Conservation (phyloP, 352 stramenopile species). For the Globisporangium spiculum region DNA sequence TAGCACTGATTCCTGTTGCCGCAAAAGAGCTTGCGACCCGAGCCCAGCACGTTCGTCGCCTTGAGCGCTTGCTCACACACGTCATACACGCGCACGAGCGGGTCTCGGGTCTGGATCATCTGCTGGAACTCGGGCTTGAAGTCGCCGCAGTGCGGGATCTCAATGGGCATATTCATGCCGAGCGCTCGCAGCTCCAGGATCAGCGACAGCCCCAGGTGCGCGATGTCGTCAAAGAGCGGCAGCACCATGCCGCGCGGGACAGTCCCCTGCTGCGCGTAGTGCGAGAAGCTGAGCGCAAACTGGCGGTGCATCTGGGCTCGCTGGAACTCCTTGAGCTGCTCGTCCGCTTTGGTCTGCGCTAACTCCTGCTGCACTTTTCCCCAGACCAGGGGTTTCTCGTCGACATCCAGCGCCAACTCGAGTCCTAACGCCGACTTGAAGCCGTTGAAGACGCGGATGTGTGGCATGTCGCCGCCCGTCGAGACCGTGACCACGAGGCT, state of each 20-base stretch:
- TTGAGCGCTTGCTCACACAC: slow-evolving; percentile 44
- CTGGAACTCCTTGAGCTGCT: background rate
- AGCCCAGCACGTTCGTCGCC: slow-evolving; percentile 26
- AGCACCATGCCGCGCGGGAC: slow-evolving; percentile 50
- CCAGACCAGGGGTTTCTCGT: background rate
- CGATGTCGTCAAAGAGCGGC: slow-evolving; percentile 64
- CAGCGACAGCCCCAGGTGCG: slow-evolving; percentile 51
- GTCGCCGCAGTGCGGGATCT: slow-evolving; percentile 68
- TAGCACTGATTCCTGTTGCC: slow-evolving; percentile 37
- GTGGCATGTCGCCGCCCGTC: background rate
- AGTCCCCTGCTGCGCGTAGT: slow-evolving; percentile 25
- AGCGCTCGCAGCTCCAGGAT: slow-evolving; percentile 60
- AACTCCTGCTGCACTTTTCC: background rate
- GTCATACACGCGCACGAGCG: slow-evolving; percentile 65
- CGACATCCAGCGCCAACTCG: slow-evolving; percentile 6
- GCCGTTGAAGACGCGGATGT: slow-evolving; percentile 6
- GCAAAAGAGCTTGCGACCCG: slow-evolving; percentile 47
- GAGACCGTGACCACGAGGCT: slow-evolving; percentile 13
- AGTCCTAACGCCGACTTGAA: slow-evolving; percentile 12
- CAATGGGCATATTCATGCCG: slow-evolving; percentile 53
- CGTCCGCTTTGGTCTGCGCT: background rate
- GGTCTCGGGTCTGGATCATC: slow-evolving; percentile 27
- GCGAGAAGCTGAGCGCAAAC: slow-evolving; percentile 16
- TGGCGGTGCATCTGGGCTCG: slow-evolving; percentile 11
- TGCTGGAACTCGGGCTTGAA: slow-evolving; percentile 39